Conservation (phyloP, 192 early-diverging fungal genomes). For the Coemansia sp. region DNA sequence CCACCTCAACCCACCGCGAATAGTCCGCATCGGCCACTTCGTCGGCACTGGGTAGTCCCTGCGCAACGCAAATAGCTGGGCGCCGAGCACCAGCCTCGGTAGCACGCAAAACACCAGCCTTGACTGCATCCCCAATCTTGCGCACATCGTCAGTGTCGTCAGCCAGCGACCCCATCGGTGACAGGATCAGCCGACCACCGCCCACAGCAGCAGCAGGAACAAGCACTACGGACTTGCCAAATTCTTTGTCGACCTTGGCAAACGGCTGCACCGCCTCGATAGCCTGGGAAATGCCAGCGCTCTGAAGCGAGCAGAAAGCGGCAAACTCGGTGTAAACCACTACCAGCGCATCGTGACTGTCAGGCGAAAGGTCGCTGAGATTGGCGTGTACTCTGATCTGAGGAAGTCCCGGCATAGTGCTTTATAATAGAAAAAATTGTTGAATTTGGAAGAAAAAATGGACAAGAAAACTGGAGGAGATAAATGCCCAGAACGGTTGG, state of each 20-base stretch:
- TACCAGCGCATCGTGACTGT: constrained; percentile 38
- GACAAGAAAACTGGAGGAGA: not conserved
- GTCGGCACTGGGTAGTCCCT: constrained; percentile 39
- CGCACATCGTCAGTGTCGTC: constrained; percentile 84
- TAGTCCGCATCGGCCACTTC: constrained; percentile 58
- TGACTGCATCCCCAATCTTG: constrained; percentile 67
- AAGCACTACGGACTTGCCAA: constrained; percentile 32
- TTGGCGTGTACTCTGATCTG: constrained; percentile 19
- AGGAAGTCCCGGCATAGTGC: constrained; percentile 27
- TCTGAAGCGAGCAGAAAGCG: constrained; percentile 4
- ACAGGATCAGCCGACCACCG: constrained; percentile 66
- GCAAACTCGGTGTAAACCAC: constrained; percentile 22
- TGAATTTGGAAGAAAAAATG: not conserved
- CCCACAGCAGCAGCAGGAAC: constrained; percentile 49
- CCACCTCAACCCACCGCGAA: constrained; percentile 68
- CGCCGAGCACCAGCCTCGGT: constrained; percentile 60
- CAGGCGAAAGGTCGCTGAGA: constrained; percentile 12
- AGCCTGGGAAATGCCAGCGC: not conserved
- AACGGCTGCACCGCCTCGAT: constrained; percentile 20
- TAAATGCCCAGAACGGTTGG: not conserved
- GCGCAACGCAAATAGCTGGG: constrained; percentile 65
- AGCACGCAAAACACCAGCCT: constrained; percentile 65
- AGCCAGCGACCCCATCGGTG: constrained; percentile 69
- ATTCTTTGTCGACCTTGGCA: constrained; percentile 38
- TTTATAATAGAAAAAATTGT: not conserved